phyloP scores from a whole-genome alignment of 179 eudicot species.

The Drosera spatulata region DNA sequence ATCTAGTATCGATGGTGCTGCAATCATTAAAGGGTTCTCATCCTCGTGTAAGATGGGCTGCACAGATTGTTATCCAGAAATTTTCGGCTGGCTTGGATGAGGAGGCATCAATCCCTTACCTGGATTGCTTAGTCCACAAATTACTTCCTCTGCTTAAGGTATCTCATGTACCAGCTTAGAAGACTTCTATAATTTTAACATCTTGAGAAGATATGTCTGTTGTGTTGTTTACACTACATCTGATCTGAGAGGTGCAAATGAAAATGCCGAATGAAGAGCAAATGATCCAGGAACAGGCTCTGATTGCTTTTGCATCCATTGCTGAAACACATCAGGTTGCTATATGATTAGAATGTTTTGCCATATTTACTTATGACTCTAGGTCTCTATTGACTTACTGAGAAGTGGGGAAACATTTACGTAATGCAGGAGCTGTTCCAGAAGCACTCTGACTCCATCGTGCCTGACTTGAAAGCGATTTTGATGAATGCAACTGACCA shows the following conservation, averaged over 20 bases:
- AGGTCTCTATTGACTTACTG: too few relatives aligned
- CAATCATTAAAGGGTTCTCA: conserved; percentile 56
- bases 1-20: conserved; percentile 48
- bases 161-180: too few relatives aligned
- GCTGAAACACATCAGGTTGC: conserved; percentile 11
- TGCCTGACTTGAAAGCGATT: conserved; percentile 16
- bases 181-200: too few relatives aligned
- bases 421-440: conserved; percentile 12
- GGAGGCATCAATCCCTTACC: conserved; percentile 32
- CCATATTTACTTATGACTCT: too few relatives aligned
- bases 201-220: too few relatives aligned
- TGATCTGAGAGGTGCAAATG: neutral
- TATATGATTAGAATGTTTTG: too few relatives aligned
- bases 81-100: conserved; percentile 61
- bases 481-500: conserved; percentile 10
- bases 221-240: neutral
- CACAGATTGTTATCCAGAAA: conserved; percentile 65
- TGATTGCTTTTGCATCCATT: conserved; percentile 13
- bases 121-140: conserved; percentile 10
- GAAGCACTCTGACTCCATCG: conserved; percentile 10
- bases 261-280: conserved; percentile 11
- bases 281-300: conserved; percentile 17
- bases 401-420: too few relatives aligned
- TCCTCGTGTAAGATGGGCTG: conserved; percentile 66
- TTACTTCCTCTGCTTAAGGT: conserved; percentile 10